Percentiles rank a stretch among this genome's conserved stretches.
Conservation (phyloP, 345 rosid genomes). For the Pelargonium nanum region DNA sequence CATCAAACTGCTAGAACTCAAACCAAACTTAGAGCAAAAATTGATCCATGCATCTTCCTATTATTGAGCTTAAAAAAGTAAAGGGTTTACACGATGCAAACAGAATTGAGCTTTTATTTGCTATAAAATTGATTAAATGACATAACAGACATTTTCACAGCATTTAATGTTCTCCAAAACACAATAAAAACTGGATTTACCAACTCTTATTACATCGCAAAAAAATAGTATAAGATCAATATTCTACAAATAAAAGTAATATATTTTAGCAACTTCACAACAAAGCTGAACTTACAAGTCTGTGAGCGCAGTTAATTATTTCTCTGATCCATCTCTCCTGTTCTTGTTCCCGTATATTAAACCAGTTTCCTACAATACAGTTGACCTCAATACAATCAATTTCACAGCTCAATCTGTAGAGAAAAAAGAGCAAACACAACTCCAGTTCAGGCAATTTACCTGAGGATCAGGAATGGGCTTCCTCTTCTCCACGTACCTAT, state of each 20-base stretch:
- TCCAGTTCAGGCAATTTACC: constrained; percentile 22
- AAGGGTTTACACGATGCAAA: background rate
- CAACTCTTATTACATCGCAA: background rate
- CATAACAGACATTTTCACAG: background rate
- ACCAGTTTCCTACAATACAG: constrained; percentile 41
- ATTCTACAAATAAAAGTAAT: too few relatives aligned
- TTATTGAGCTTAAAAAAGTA: background rate
- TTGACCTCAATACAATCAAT: background rate
- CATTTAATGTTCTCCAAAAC: background rate
- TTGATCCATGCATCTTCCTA: background rate
- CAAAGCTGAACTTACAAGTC: constrained; percentile 13
- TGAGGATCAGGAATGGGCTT: constrained; percentile 80
- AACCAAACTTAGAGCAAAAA: background rate
- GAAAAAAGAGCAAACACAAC: background rate
- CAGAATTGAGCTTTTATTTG: background rate
- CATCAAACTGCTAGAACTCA: background rate
- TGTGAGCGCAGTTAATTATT: constrained; percentile 11
- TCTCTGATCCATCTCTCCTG: constrained; percentile 14
- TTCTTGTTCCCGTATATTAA: constrained; percentile 57
- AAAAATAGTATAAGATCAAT: background rate
- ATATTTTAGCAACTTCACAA: background rate
- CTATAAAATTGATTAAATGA: background rate
- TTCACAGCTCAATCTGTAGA: background rate
- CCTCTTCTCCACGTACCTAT: constrained; percentile 59
- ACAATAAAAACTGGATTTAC: background rate